Base-by-base conservation (phyloP, 108 stramenopile species). In the Skeletonema tropicum region DNA sequence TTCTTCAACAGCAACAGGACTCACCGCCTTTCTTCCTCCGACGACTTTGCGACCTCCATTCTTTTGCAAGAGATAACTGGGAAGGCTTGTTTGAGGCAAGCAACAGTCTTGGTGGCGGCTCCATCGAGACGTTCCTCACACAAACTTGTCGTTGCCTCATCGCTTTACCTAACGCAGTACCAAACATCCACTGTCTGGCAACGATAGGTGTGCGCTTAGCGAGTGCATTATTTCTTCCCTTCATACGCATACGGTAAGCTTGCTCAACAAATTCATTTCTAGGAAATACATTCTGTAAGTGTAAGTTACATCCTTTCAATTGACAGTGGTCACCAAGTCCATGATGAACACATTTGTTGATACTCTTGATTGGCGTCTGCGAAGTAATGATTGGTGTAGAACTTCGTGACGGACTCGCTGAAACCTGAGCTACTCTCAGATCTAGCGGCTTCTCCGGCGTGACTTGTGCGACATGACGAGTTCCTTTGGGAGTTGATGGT, bases 41-140 rank as follows among this genome's bases (percentile, higher is more conserved):
- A 55, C 52, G 52, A n/a, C 8, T 55, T 23, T 55, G 52, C 5
- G 52, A 55, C 52, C 52, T 55, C 52, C 52, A 55, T 25, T 55
- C 52, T 8, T 55, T 23, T 55, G 52, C 52, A 23, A 55, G 52
- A 55, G 52, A 55, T 55, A 7, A 23, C 19, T 55, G 19, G 9
- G 23, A 21, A 23, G 19, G 52, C 21, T 21, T 21, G 7, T 21
- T 52, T 52, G 7, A 21, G 1, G 19, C 2, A 52, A 6, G 21
- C 21, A 23, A 21, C 19, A 23, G 0, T 52, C 49, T 19, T 6
- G 13, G 17, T 15, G 17, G 7, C 21, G 49, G 49, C 49, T 15
- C 23, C 19, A 52, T 15, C 21, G 49, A 52, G 49, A 52, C 49
- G 21, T 15, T 52, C 1, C 21, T 3, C 3, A 52, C 21, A 52